A percentile compares a stretch with the other conserved stretches of the same genome.
phyloP scores from a whole-genome alignment of 345 rosid genomes.

The Aurinia saxatilis region DNA sequence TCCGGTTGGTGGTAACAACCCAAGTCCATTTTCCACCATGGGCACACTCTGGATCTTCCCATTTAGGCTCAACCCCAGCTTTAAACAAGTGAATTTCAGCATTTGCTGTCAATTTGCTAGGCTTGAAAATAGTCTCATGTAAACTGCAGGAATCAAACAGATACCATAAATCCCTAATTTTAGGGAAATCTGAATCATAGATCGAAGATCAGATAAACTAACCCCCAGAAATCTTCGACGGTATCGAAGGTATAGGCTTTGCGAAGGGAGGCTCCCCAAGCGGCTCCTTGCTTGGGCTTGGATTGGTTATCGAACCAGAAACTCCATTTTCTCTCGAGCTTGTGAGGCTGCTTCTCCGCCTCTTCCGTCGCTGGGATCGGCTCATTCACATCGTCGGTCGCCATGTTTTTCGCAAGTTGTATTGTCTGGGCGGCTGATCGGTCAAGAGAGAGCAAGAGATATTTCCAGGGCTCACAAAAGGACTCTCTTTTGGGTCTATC shows the following conservation, averaged over 20 bases:
- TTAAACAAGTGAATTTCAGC: conserved; percentile 85
- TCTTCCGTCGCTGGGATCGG: conserved; percentile 22
- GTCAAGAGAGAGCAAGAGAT: neutral
- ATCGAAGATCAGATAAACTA: conserved; percentile 15
- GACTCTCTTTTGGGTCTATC: neutral
- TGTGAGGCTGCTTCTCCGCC: conserved; percentile 42
- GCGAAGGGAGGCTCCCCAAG: conserved; percentile 79
- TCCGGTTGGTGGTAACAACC: conserved; percentile 47
- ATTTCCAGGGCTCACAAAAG: neutral
- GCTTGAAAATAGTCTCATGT: conserved; percentile 69
- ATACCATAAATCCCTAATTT: too few relatives aligned
- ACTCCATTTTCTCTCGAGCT: conserved; percentile 81
- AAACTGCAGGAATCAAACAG: conserved; percentile 39
- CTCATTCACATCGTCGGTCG: conserved; percentile 42
- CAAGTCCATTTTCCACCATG: conserved; percentile 93
- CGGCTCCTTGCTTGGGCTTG: conserved; percentile 70
- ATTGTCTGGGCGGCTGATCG: neutral
- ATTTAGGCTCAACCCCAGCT: conserved; percentile 88
- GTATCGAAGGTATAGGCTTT: conserved; percentile 78
- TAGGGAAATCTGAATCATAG: neutral
- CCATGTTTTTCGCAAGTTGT: conserved; percentile 31
- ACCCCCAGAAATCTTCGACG: conserved; percentile 98
- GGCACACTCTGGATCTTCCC: conserved; percentile 98
- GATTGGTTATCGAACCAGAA: conserved; percentile 90
- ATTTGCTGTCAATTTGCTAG: conserved; percentile 52